Base-by-base conservation (phyloP, 352 stramenopile species). In the Pythium rhizo-oryzae region DNA sequence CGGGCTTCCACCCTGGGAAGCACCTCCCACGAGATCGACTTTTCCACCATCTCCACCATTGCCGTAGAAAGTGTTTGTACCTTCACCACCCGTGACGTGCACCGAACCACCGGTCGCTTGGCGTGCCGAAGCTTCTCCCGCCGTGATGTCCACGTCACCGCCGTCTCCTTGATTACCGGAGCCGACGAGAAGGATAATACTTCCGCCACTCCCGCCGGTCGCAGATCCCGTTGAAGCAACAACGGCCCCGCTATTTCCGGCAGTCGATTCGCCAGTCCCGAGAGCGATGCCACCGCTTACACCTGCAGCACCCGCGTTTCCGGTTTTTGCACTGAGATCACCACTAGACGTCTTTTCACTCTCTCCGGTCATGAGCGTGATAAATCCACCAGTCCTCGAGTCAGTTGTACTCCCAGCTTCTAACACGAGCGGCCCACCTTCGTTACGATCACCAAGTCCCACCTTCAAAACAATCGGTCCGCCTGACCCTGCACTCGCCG, bases 11-110 rank as follows among this genome's bases (percentile, higher is more conserved):
- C 94, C 89, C 77, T 97, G 72, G 28, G 85, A 87, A 47, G 81
- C 83, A 60, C 95, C 93, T 62, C 90, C 92, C 66, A 80, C 82
- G 30, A 98, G 49, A 11, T 89, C 82, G 16, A 98, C 77, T n/a
- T 83, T 71, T 39, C 93, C 95, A n/a, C 94, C 93, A 64, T 89
- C 81, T 23, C 93, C 93, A 52, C 92, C 91, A 67, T 95, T 83
- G 2, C 75, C 85, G 59, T 84, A 93, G 67, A 81, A 78, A 43
- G 63, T 72, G 35, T 78, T 89, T 2, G 75, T 72, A 25, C 86
- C 86, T 81, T 92, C 86, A 16, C 79, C 80, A 25, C 79, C 80
- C 61, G 84, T 83, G 43, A 94, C 47, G 6, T 72, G 76, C 18
- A 92, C 76, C 25, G 72, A 68, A 28, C 86, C 86, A 39, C 81